These are phyloP conservation scores for Guillardia theta DNA, from an alignment of 78 protist species.

Conservation along the genomic window DNA sequence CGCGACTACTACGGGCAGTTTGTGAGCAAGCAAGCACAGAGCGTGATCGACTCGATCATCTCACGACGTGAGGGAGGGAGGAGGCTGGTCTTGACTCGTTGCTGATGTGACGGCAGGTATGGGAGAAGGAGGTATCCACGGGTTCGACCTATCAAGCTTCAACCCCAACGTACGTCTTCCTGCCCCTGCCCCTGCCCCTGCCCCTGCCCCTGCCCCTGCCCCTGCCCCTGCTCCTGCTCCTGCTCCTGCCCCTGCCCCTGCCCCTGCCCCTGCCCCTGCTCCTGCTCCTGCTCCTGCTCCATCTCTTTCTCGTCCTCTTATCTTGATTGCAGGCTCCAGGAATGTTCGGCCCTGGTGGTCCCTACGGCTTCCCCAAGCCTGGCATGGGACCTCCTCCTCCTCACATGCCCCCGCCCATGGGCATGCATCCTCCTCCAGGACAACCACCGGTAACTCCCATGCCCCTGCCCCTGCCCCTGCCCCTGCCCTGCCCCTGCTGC, in stretches of 20 bases:
- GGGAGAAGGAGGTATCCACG: background rate
- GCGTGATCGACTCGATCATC: background rate
- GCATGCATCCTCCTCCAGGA: background rate
- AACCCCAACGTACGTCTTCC: background rate
- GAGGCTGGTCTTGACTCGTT: background rate
- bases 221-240: background rate
- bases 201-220: background rate
- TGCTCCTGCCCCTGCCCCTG: background rate
- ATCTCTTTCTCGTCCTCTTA: background rate
- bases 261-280: background rate
- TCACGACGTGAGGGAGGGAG: background rate
- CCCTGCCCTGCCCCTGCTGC: background rate
- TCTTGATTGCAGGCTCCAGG: background rate
- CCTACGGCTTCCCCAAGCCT: background rate
- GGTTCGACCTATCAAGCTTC: background rate
- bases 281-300: background rate
- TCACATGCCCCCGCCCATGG: background rate
- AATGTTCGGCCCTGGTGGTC: background rate
- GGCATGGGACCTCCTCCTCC: background rate
- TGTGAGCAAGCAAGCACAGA: conserved; percentile 19
- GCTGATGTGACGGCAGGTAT: background rate
- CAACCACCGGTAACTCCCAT: background rate
- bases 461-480: background rate
- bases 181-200: background rate
- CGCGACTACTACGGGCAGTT: background rate